phyloP scores from a whole-genome alignment of 2,329 filamentous ascomycete species.

The Geosmithia flava region DNA sequence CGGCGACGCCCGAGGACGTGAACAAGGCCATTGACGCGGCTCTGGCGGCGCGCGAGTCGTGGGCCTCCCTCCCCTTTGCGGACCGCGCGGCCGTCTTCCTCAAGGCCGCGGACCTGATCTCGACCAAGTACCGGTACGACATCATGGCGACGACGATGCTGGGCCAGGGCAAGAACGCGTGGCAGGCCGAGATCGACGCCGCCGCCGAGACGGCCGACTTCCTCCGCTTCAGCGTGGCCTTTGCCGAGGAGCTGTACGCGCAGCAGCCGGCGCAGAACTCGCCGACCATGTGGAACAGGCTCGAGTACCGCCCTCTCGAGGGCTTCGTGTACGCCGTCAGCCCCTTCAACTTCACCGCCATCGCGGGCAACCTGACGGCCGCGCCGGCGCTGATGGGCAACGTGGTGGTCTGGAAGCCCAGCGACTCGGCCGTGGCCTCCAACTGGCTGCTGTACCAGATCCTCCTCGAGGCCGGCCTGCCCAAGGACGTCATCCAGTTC shows the following conservation, averaged over 20 bases:
- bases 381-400: slow-evolving; percentile 85
- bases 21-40: slow-evolving; percentile 71
- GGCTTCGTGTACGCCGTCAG: slow-evolving; percentile 92
- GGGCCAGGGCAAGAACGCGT: slow-evolving; percentile 95
- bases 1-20: slow-evolving; percentile 67
- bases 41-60: slow-evolving; percentile 71
- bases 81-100: slow-evolving; percentile 90
- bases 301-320: slow-evolving; percentile 82
- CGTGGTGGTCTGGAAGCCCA: slow-evolving; percentile 96
- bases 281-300: slow-evolving; percentile 78
- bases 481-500: slow-evolving; percentile 84
- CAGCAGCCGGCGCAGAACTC: slow-evolving; percentile 79
- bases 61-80: slow-evolving; percentile 78
- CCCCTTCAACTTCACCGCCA: slow-evolving; percentile 96
- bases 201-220: slow-evolving; percentile 91
- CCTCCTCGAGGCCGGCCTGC: slow-evolving; percentile 80
- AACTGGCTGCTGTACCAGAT: slow-evolving; percentile 89
- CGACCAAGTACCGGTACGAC: slow-evolving; percentile 89
- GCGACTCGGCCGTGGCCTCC: slow-evolving; percentile 73
- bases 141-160: slow-evolving; percentile 94
- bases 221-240: slow-evolving; percentile 86
- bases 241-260: slow-evolving; percentile 80
- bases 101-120: slow-evolving; percentile 85
- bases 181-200: slow-evolving; percentile 97
- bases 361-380: slow-evolving; percentile 74